A percentile compares a stretch with the other conserved stretches of the same genome.
phyloP scores from a whole-genome alignment of 345 rosid genomes.

The Eucalyptus pumila region DNA sequence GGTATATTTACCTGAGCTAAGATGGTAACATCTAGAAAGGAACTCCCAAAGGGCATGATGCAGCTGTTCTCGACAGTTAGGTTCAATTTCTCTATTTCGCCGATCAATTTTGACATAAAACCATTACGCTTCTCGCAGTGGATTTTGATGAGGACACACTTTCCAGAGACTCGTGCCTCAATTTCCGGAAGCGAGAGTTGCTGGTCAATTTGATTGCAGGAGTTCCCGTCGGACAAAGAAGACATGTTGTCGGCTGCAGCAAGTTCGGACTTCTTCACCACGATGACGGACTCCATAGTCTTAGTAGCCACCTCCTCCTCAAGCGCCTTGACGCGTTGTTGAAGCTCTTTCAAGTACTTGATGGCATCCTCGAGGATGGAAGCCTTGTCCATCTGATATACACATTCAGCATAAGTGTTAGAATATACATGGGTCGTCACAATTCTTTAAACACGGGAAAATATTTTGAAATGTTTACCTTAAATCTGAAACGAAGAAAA shows the following conservation, averaged over 20 bases:
- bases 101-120: not conserved
- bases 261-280: slow-evolving; percentile 47
- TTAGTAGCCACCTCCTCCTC: slow-evolving; percentile 33
- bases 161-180: not conserved
- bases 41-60: not conserved
- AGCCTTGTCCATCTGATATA: slow-evolving; percentile 50
- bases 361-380: slow-evolving; percentile 61
- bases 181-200: not conserved
- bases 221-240: slow-evolving; percentile 16
- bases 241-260: slow-evolving; percentile 12
- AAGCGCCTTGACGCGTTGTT: slow-evolving; percentile 42
- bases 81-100: not conserved
- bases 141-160: not conserved
- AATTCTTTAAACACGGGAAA: not conserved
- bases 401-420: not conserved
- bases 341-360: slow-evolving; percentile 53
- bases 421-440: fast-evolving
- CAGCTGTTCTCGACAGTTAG: not conserved
- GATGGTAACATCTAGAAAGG: not conserved
- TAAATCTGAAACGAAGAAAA: not conserved
- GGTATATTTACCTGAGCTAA: not conserved
- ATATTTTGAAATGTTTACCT: not conserved
- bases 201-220: not conserved
- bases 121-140: not conserved
- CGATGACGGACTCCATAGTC: slow-evolving; percentile 29